A percentile compares a stretch with the other conserved stretches of the same genome.
Evolutionary conservation across 805 yeast genomes (phyloP).

Genomic region (Blastobotrys americana): DNA sequence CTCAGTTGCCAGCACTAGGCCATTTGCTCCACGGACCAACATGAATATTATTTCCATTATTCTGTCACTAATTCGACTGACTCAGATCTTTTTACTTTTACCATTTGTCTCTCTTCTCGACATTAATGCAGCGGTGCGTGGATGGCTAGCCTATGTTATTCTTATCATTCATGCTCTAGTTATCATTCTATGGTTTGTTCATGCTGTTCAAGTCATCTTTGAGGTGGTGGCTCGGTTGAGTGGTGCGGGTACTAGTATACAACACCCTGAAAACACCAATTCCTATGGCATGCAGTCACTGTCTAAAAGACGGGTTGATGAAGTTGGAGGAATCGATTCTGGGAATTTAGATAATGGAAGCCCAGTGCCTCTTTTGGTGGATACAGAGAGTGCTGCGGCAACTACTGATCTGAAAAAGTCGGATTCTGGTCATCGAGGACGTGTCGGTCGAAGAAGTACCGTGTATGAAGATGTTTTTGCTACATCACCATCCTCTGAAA

Average conservation of each 20-base stretch:
- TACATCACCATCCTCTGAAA: constrained; percentile 17
- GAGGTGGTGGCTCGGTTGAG: constrained; percentile 20
- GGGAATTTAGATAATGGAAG: not conserved
- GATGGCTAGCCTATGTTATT: constrained; percentile 30
- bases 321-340: not conserved
- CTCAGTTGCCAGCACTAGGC: constrained; percentile 19
- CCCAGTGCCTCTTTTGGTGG: not conserved
- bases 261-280: not conserved
- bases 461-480: constrained; percentile 12
- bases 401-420: not conserved
- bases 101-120: constrained; percentile 24
- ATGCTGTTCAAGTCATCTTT: constrained; percentile 23
- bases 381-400: constrained; percentile 2
- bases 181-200: constrained; percentile 24
- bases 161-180: constrained; percentile 28
- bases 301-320: not conserved
- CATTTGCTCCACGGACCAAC: constrained; percentile 23
- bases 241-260: constrained; percentile 14
- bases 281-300: constrained; percentile 6
- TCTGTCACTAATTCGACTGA: constrained; percentile 19
- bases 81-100: constrained; percentile 20
- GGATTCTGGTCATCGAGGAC: not conserved
- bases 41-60: constrained; percentile 22
- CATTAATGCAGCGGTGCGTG: constrained; percentile 17
- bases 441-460: constrained; percentile 9